Percentiles rank a stretch among this genome's conserved stretches.
Conservation (phyloP, 768 basidiomycete species). For the Termitomyces sp. region DNA sequence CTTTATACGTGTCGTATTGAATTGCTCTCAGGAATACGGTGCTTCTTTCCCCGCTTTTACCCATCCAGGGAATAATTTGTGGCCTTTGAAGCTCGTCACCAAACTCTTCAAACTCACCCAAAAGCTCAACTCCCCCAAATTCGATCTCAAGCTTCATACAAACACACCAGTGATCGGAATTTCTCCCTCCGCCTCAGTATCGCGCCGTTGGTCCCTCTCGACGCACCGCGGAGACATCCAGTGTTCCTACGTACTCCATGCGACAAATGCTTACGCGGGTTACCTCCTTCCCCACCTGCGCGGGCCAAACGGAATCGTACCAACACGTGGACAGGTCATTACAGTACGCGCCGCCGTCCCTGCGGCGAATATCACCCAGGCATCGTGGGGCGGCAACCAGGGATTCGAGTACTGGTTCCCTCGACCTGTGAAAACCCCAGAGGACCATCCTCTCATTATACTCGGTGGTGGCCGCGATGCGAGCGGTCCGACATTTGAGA, state of each 20-base stretch:
- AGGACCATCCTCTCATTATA: slow-evolving; percentile 51
- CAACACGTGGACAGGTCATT: slow-evolving; percentile 67
- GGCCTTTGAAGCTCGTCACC: slow-evolving; percentile 77
- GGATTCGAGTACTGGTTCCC: slow-evolving; percentile 82
- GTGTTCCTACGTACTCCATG: slow-evolving; percentile 74
- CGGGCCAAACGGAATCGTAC: slow-evolving; percentile 53
- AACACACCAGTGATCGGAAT: slow-evolving; percentile 63
- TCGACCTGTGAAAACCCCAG: slow-evolving; percentile 34
- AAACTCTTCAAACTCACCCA: slow-evolving; percentile 47
- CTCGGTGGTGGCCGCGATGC: slow-evolving; percentile 67
- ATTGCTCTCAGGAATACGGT: slow-evolving; percentile 31
- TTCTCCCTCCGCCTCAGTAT: slow-evolving; percentile 6
- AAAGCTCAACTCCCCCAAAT: slow-evolving; percentile 13
- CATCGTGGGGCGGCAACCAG: slow-evolving; percentile 45
- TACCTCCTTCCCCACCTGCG: slow-evolving; percentile 66
- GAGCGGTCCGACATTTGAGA: slow-evolving; percentile 40
- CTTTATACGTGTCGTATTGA: not conserved
- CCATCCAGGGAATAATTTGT: slow-evolving; percentile 59
- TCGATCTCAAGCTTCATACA: slow-evolving; percentile 57
- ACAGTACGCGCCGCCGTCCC: slow-evolving; percentile 36
- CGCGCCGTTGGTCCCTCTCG: slow-evolving; percentile 43
- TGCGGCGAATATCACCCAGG: slow-evolving; percentile 32
- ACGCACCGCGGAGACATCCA: slow-evolving; percentile 62
- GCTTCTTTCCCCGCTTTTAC: slow-evolving; percentile 47
- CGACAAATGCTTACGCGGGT: slow-evolving; percentile 81